A percentile compares a stretch with the other conserved stretches of the same genome.
Conservation (phyloP, 768 basidiomycete species). For the Trametes coccinea region DNA sequence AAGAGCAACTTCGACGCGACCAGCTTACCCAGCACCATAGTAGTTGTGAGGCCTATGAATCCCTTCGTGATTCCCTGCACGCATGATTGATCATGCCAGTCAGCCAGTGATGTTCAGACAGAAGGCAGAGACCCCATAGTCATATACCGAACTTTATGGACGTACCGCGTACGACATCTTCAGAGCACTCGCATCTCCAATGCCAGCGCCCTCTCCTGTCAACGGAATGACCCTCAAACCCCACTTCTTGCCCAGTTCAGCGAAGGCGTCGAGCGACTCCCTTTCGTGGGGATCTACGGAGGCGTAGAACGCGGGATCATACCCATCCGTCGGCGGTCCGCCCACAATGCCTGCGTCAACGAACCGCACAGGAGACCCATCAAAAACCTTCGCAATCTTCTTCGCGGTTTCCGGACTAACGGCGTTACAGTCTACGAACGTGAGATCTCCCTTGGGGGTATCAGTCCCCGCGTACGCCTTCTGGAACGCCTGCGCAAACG, state of each 20-base stretch:
- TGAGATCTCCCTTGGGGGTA: conserved; percentile 12
- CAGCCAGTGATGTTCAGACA: background rate
- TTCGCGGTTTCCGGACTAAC: conserved; percentile 53
- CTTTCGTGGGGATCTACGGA: conserved; percentile 40
- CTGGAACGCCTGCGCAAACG: conserved; percentile 44
- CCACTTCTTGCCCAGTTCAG: conserved; percentile 36
- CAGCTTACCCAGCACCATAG: conserved; percentile 52
- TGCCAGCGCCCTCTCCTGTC: conserved; percentile 46
- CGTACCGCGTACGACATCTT: conserved; percentile 67
- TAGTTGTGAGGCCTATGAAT: conserved; percentile 49
- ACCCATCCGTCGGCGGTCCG: conserved; percentile 48
- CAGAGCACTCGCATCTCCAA: conserved; percentile 61
- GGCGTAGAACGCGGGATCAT: conserved; percentile 58
- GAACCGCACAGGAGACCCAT: conserved; percentile 41
- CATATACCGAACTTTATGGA: background rate
- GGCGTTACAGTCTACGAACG: conserved; percentile 60
- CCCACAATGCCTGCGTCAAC: conserved; percentile 62
- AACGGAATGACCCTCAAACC: conserved; percentile 50
- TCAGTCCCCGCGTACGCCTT: conserved; percentile 26
- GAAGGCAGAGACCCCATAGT: background rate
- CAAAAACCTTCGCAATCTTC: conserved; percentile 48
- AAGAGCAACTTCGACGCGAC: background rate
- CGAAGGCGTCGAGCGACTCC: conserved; percentile 41
- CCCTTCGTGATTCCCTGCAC: conserved; percentile 58
- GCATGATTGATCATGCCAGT: background rate